A percentile compares a stretch with the other conserved stretches of the same genome.
phyloP scores from a whole-genome alignment of 352 stramenopile species.

The Phytopythium cucurbitacearum region DNA sequence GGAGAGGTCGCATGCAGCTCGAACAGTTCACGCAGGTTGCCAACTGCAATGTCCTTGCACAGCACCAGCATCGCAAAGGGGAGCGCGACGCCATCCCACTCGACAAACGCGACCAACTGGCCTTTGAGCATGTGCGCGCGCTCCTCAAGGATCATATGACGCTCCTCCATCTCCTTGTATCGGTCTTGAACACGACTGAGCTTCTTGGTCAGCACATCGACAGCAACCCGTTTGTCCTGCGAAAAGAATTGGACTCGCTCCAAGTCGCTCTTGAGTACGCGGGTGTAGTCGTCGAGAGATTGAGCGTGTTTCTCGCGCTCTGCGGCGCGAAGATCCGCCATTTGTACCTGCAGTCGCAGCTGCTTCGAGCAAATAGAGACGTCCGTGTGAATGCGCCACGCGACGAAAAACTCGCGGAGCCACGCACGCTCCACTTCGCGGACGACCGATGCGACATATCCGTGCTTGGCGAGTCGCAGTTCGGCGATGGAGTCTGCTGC shows the following conservation, averaged over 20 bases:
- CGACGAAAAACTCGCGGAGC: slow-evolving; percentile 32
- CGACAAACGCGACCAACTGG: slow-evolving; percentile 44
- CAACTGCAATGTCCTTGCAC: slow-evolving; percentile 46
- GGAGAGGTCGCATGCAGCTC: slow-evolving; percentile 27
- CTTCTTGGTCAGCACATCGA: slow-evolving; percentile 77
- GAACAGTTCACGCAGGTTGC: slow-evolving; percentile 51
- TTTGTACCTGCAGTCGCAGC: slow-evolving; percentile 45
- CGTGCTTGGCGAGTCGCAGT: slow-evolving; percentile 68
- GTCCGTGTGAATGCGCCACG: slow-evolving; percentile 37
- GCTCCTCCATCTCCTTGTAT: slow-evolving; percentile 54
- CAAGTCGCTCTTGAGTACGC: slow-evolving; percentile 62
- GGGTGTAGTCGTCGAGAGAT: slow-evolving; percentile 67
- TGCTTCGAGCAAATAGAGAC: slow-evolving; percentile 32
- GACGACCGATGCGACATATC: slow-evolving; percentile 46
- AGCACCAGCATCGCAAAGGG: slow-evolving; percentile 43
- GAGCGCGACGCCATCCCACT: slow-evolving; percentile 43
- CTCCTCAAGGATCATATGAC: slow-evolving; percentile 47
- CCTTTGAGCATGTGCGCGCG: slow-evolving; percentile 34
- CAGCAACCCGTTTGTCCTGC: slow-evolving; percentile 68
- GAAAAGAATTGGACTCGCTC: slow-evolving; percentile 79
- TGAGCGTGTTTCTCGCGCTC: slow-evolving; percentile 64
- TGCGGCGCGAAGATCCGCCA: slow-evolving; percentile 44
- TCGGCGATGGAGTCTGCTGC: slow-evolving; percentile 44
- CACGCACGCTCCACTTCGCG: slow-evolving; percentile 40
- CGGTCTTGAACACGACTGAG: slow-evolving; percentile 66